Evolutionary conservation across 192 early-diverging fungal species (phyloP).

Genomic region (Radiomyces spectabilis): DNA sequence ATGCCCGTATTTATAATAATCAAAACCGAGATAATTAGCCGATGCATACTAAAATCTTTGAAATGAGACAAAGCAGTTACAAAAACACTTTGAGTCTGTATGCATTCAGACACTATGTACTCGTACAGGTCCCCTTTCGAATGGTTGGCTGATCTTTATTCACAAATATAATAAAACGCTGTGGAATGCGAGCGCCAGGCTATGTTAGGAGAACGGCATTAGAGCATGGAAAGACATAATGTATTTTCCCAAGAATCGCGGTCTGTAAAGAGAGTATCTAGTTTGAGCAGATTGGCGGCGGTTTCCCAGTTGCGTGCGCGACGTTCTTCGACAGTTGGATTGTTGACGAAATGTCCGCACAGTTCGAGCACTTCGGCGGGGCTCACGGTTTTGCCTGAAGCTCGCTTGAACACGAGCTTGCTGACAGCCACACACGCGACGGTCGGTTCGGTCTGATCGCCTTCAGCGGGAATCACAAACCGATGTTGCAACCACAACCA

Average conservation of each 20-base stretch:
- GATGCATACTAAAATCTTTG: too few species aligned
- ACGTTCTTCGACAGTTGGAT: conserved; percentile 3
- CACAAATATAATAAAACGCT: too few species aligned
- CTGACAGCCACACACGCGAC: conserved; percentile 16
- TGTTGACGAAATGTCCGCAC: conserved; percentile 16
- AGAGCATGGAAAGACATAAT: too few species aligned
- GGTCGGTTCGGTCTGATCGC: neutral
- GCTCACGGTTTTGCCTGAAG: conserved; percentile 11
- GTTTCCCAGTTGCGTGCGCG: conserved; percentile 3
- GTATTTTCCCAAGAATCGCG: neutral
- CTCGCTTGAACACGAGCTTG: conserved; percentile 21
- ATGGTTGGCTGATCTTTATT: too few species aligned
- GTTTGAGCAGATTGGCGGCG: neutral
- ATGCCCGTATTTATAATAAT: too few species aligned
- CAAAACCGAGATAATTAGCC: too few species aligned
- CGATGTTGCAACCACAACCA: conserved; percentile 41
- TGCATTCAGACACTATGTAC: too few species aligned
- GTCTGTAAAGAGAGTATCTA: neutral
- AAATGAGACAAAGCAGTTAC: too few species aligned
- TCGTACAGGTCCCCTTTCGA: too few species aligned
- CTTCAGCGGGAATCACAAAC: conserved; percentile 4
- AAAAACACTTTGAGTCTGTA: too few species aligned
- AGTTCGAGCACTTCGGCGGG: conserved; percentile 9
- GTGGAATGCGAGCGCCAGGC: too few species aligned
- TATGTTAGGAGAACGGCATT: too few species aligned